phyloP scores from a whole-genome alignment of 768 basidiomycete genomes.

The Agrocybe praecox region DNA sequence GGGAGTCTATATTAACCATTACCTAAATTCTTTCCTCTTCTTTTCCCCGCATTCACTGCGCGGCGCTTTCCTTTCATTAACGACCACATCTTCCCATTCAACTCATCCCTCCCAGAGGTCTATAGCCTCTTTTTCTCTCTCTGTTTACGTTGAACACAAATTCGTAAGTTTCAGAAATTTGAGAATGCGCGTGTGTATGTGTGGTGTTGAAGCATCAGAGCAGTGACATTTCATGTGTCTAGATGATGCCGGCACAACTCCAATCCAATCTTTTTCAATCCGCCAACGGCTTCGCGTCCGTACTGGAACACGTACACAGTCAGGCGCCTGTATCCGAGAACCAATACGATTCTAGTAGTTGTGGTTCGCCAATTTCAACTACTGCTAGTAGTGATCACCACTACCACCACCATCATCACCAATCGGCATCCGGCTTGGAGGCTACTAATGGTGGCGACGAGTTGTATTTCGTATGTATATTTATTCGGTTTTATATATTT shows the following conservation, averaged over 20 bases:
- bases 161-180: background rate
- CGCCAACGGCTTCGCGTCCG: background rate
- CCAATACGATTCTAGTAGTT: too few species aligned
- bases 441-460: too few species aligned
- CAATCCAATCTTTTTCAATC: background rate
- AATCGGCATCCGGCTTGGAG: too few species aligned
- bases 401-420: too few species aligned
- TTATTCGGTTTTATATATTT: too few species aligned
- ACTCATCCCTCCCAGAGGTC: background rate
- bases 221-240: background rate
- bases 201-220: background rate
- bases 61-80: background rate
- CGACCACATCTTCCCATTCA: background rate
- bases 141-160: background rate
- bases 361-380: too few species aligned
- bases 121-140: too few species aligned
- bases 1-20: slow-evolving; percentile 8
- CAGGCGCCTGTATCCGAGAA: background rate
- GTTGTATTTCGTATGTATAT: too few species aligned
- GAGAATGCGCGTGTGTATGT: background rate
- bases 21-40: slow-evolving; percentile 8
- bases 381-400: too few species aligned
- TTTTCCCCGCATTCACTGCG: slow-evolving; percentile 11
- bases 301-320: too few species aligned
- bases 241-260: background rate